Conservation (phyloP, 2,329 filamentous ascomycete genomes). For the Hypoxylon sp. region DNA sequence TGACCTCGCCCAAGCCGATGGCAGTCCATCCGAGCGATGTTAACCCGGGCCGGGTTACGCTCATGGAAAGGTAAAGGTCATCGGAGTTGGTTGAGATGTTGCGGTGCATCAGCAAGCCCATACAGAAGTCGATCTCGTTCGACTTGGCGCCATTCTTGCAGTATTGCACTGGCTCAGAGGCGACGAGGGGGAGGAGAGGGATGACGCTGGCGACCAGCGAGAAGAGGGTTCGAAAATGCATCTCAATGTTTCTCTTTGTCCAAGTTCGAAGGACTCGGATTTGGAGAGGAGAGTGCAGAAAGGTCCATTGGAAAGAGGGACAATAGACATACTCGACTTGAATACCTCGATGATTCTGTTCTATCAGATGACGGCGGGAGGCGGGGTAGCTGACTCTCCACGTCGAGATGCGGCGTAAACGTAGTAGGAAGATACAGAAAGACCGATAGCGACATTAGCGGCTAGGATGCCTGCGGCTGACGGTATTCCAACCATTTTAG, state of each 20-base stretch:
- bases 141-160: slow-evolving; percentile 18
- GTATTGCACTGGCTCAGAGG: slow-evolving; percentile 23
- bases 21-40: slow-evolving; percentile 33
- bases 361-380: background rate
- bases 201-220: slow-evolving; percentile 13
- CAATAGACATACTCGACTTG: slow-evolving; percentile 6
- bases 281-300: slow-evolving; percentile 1
- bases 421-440: slow-evolving; percentile 6
- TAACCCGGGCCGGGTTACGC: slow-evolving; percentile 10
- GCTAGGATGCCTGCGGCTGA: background rate
- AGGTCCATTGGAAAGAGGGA: slow-evolving; percentile 3
- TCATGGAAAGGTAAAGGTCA: slow-evolving; percentile 29
- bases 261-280: background rate
- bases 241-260: slow-evolving; percentile 7
- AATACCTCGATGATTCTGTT: slow-evolving; percentile 9
- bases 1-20: slow-evolving; percentile 29
- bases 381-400: slow-evolving; percentile 5
- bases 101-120: slow-evolving; percentile 26
- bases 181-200: slow-evolving; percentile 4
- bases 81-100: slow-evolving; percentile 24
- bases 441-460: slow-evolving; percentile 9
- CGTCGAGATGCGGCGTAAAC: slow-evolving; percentile 9
- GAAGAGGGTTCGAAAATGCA: slow-evolving; percentile 12
- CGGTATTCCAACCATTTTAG: background rate
- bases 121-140: slow-evolving; percentile 30